Percentiles rank a stretch among this genome's conserved stretches.
Conservation (phyloP, 2,329 filamentous ascomycete species). For the Penicillium sp. region DNA sequence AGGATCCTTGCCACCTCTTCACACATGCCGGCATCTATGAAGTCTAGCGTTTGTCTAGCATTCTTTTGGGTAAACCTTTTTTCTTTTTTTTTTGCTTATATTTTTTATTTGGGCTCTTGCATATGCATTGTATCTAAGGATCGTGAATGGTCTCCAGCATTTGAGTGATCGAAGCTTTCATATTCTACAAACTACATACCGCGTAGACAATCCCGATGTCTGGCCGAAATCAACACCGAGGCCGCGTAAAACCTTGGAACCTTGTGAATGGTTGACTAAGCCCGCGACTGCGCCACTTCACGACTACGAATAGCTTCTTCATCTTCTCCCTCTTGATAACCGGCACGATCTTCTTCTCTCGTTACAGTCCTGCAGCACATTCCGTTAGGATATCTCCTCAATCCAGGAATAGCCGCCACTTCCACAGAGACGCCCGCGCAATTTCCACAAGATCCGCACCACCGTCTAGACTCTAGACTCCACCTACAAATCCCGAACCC, state of each 20-base stretch:
- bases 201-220: background rate
- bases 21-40: slow-evolving; percentile 16
- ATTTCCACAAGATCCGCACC: too few species aligned
- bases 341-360: background rate
- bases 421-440: background rate
- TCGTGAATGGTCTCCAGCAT: slow-evolving; percentile 16
- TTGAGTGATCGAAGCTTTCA: background rate
- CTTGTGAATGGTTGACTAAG: slow-evolving; percentile 1
- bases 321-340: background rate
- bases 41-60: slow-evolving; percentile 29
- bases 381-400: too few species aligned
- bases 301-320: background rate
- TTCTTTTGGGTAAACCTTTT: slow-evolving; percentile 16
- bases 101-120: slow-evolving; percentile 8
- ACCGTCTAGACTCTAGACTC: slow-evolving; percentile 5
- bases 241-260: background rate
- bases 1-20: slow-evolving; percentile 2
- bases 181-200: background rate
- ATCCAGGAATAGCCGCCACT: too few species aligned
- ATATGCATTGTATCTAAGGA: slow-evolving; percentile 22
- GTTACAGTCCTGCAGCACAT: background rate
- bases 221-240: background rate
- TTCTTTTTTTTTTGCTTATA: slow-evolving; percentile 16
- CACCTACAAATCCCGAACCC: slow-evolving; percentile 8
- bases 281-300: slow-evolving; percentile 2